Evolutionary conservation across 495 filamentous ascomycete genomes (phyloP), one percentile per base, ranked within the genome.

Genomic region (Saxophila tyrrhenica): DNA sequence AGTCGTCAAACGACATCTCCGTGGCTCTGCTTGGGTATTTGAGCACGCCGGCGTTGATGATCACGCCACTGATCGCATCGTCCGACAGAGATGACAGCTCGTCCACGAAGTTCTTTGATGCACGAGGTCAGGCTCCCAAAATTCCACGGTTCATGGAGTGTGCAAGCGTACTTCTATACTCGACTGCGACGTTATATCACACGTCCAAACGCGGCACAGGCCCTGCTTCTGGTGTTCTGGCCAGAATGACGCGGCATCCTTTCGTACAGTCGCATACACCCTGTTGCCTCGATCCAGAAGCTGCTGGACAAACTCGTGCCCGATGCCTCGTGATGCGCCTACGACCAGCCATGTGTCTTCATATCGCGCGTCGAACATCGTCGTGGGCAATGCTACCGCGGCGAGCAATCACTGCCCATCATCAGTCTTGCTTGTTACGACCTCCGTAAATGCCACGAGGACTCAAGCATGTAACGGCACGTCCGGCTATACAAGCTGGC

Each of bases 21-120:
- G 72, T 74, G 23, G 77, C 72, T 66, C 77, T 69, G 64, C 77
- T 77, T 7, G 78, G 78, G 64, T 81, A 80, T 51, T 71, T 68
- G 51, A 79, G 56, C 1, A 81, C 70, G n/a, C 78, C 78, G 35
- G 78, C 78, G 64, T 79, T 81, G 16, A 81, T 52, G 25, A 81
- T 64, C 22, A 75, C 70, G 62, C 73, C 70, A 53, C 77, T 75
- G 39, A 80, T 71, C 23, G 65, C 68, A 20, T 64, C 50, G 16
- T 67, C 54, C 10, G 56, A 62, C 17, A 60, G 60, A 55, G 62
- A 29, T 46, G 67, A 41, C 61, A 69, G 41, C 42, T 65, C 50
- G 51, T 57, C n/a, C 60, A 67, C 65, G 57, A 67, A 67, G 50
- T 57, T 57, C 66, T 69, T 48, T 25, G 20, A 16, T 11, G 7